Evolutionary conservation across 768 basidiomycete genomes (phyloP).

Genomic region (Hypholoma sublateritium): DNA sequence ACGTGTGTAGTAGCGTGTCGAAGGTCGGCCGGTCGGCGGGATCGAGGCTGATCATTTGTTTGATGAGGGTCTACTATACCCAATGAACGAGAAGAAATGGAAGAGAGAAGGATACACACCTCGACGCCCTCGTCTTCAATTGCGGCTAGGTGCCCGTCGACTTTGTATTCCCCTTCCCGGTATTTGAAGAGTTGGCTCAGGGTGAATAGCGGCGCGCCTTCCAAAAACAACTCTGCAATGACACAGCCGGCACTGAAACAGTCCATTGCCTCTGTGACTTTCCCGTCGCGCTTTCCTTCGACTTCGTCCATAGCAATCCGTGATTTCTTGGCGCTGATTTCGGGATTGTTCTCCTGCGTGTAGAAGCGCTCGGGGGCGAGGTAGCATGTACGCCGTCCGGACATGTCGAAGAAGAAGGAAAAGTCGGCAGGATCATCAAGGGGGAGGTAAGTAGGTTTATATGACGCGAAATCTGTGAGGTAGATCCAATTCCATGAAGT

Average conservation of each 20-base stretch:
- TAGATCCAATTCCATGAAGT: slow-evolving; percentile 97
- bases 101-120: slow-evolving; percentile 45
- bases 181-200: slow-evolving; percentile 96
- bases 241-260: slow-evolving; percentile 95
- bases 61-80: slow-evolving; percentile 71
- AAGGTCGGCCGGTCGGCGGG: slow-evolving; percentile 79
- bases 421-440: slow-evolving; percentile 97
- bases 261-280: slow-evolving; percentile 95
- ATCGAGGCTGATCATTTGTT: slow-evolving; percentile 86
- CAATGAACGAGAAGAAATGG: slow-evolving; percentile 21
- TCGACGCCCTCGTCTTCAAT: slow-evolving; percentile 83
- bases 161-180: slow-evolving; percentile 76
- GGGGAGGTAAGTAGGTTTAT: slow-evolving; percentile 94
- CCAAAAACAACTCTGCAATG: slow-evolving; percentile 92
- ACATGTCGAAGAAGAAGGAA: slow-evolving; percentile 97
- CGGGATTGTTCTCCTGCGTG: slow-evolving; percentile 64
- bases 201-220: slow-evolving; percentile 91
- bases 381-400: slow-evolving; percentile 91
- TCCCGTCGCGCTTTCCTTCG: slow-evolving; percentile 72
- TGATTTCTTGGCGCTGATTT: slow-evolving; percentile 69
- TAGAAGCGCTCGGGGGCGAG: slow-evolving; percentile 96
- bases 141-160: slow-evolving; percentile 66
- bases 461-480: slow-evolving; percentile 91
- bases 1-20: slow-evolving; percentile 71
- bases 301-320: slow-evolving; percentile 49